Percentiles rank a stretch among this genome's conserved stretches.
Evolutionary conservation across 2,329 filamentous ascomycete genomes (phyloP).

Genomic region (Alternaria ethzedia): DNA sequence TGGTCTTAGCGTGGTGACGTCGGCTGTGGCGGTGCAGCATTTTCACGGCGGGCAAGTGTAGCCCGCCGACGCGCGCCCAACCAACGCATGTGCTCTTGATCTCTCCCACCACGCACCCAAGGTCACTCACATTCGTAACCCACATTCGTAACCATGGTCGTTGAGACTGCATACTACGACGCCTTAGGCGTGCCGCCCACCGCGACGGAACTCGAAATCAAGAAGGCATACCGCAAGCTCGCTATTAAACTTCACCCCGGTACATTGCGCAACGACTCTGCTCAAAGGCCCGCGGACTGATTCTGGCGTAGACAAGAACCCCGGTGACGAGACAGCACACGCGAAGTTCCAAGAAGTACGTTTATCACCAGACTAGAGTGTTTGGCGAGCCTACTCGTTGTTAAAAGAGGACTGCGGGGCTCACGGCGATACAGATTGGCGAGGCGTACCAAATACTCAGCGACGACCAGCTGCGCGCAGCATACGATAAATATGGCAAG

Average conservation of each 20-base stretch:
- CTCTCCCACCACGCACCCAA: conserved; percentile 7
- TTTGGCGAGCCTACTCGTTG: conserved; percentile 2
- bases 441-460: conserved; percentile 83
- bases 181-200: conserved; percentile 82
- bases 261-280: conserved; percentile 49
- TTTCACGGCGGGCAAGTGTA: conserved; percentile 20
- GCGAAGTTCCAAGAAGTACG: conserved; percentile 88
- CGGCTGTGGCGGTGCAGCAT: conserved; percentile 23
- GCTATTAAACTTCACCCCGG: conserved; percentile 93
- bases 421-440: conserved; percentile 60
- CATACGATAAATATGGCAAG: conserved; percentile 97
- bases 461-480: conserved; percentile 82
- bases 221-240: conserved; percentile 91
- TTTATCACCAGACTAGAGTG: conserved; percentile 4
- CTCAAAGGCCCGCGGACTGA: conserved; percentile 11
- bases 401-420: conserved; percentile 24
- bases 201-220: conserved; percentile 90
- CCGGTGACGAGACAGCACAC: conserved; percentile 91
- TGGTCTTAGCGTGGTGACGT: conserved; percentile 26
- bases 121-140: conserved; percentile 6
- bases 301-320: conserved; percentile 81
- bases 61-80: conserved; percentile 25
- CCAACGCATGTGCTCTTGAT: conserved; percentile 20
- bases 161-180: conserved; percentile 89
- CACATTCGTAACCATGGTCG: conserved; percentile 67